phyloP scores from a whole-genome alignment of 805 yeast species.

The Cyberlindnera saturnus region DNA sequence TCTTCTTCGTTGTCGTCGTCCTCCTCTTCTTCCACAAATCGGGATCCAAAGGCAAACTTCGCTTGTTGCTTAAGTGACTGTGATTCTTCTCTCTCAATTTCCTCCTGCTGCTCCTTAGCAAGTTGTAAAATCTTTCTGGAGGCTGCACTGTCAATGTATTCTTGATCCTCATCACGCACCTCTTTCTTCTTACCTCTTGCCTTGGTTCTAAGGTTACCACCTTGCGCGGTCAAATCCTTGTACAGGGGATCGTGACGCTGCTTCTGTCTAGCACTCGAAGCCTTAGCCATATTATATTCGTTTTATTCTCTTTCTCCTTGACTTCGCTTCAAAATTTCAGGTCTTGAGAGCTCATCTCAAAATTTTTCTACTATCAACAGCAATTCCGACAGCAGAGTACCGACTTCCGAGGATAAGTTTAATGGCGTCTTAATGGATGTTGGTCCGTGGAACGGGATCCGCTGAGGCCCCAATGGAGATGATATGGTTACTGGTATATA shows the following conservation, averaged over 20 bases:
- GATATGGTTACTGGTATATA: too few relatives aligned
- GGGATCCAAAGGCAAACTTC: conserved; percentile 26
- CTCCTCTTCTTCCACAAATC: conserved; percentile 39
- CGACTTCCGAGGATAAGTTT: background rate
- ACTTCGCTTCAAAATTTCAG: background rate
- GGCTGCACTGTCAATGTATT: conserved; percentile 69
- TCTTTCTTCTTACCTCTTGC: conserved; percentile 32
- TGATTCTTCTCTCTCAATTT: conserved; percentile 74
- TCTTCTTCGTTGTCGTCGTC: conserved; percentile 31
- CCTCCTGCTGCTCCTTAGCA: conserved; percentile 92
- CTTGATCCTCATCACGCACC: conserved; percentile 44
- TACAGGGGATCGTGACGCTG: conserved; percentile 79
- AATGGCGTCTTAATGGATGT: background rate
- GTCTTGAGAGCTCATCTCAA: conserved; percentile 1
- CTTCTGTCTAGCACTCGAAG: conserved; percentile 42
- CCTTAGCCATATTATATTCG: conserved; percentile 57
- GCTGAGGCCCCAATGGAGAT: too few relatives aligned
- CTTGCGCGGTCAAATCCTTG: conserved; percentile 68
- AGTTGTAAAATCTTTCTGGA: conserved; percentile 83
- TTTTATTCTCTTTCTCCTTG: too few relatives aligned
- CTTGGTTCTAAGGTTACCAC: conserved; percentile 57
- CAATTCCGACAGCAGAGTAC: too few relatives aligned
- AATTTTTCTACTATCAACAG: background rate
- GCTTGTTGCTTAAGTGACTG: conserved; percentile 24
- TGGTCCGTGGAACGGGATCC: too few relatives aligned